Base-by-base conservation (phyloP, 176 grass and related monocot genomes). In the Calamus simplicifolius region DNA sequence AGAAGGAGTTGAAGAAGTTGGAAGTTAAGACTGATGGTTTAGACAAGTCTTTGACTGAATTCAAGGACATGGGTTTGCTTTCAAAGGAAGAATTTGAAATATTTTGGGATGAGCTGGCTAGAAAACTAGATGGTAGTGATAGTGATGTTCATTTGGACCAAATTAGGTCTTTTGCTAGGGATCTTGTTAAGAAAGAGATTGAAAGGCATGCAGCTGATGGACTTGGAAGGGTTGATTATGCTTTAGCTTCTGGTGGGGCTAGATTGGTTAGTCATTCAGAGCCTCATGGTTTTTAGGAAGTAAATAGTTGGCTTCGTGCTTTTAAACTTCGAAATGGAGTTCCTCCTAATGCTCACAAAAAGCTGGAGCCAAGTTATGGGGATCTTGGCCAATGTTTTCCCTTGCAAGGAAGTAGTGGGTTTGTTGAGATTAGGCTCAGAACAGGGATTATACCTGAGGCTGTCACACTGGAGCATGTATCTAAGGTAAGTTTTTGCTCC, bases 171-270 rank as follows among this genome's bases (percentile, higher is more conserved):
- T 64, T 98, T 17, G 93, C 93, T 2, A 78, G 85, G 70, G 87
- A 89, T 52, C 85, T 98, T 31, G 73, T 69, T 21, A 71, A 85
- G 73, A 71, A 68, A 31, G 93, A 98, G 73, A 81, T 98, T 50
- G 81, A 92, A 62, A 98, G 77, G 70, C 93, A 98, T 78, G 84
- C 84, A 0, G 81, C 93, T 0, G 93, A 98, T 85, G 93, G 93
- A 18, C 74, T 98, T 27, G 87, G 87, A 69, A 85, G 88, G 70
- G 93, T 83, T 21, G 93, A 98, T 70, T 83, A 89, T 16, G 93
- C 87, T 1, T 61, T 98, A 29, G 75, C 57, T 2, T 83, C 93
- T 1, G 88, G 78, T 50, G 93, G 93, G 48, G 93, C 84, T 6
- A 81, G 70, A 28, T 73, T 98, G 57, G 66, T 85, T 30, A 73